These are phyloP conservation scores for Pichia inconspicua DNA, from an alignment of 1,139 yeast species.

Conservation along the genomic window DNA sequence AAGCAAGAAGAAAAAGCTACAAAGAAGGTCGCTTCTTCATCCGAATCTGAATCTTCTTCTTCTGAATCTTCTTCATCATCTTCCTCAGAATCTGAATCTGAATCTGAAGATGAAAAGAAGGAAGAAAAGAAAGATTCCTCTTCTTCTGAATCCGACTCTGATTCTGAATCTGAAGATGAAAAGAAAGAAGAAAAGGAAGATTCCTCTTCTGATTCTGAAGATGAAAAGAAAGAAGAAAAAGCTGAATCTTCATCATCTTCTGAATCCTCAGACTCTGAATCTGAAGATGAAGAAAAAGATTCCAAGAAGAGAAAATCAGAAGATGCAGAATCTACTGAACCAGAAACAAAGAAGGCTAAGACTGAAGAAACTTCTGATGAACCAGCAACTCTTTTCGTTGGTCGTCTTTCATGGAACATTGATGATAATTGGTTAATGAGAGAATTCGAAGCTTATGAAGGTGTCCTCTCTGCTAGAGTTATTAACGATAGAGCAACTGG, in stretches of 20 bases:
- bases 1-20: conserved; percentile 22
- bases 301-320: conserved; percentile 23
- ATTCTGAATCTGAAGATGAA: conserved; percentile 23
- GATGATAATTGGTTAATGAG: conserved; percentile 89
- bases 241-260: conserved; percentile 13
- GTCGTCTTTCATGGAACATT: conserved; percentile 94
- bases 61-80: conserved; percentile 15
- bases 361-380: conserved; percentile 32
- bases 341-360: conserved; percentile 30
- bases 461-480: conserved; percentile 83
- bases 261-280: conserved; percentile 15
- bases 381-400: conserved; percentile 89
- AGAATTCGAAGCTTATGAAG: conserved; percentile 79
- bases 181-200: conserved; percentile 21
- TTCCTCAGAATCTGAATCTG: conserved; percentile 17
- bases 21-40: conserved; percentile 13
- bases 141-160: conserved; percentile 25
- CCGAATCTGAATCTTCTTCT: not conserved
- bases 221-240: conserved; percentile 21
- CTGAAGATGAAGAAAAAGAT: conserved; percentile 21
- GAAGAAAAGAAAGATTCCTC: conserved; percentile 19
- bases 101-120: conserved; percentile 3
- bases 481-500: conserved; percentile 89
- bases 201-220: conserved; percentile 16
- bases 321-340: conserved; percentile 33